These are phyloP conservation scores for Botrytis sinoallii DNA, from an alignment of 2,329 filamentous ascomycete species.

Conservation along the genomic window DNA sequence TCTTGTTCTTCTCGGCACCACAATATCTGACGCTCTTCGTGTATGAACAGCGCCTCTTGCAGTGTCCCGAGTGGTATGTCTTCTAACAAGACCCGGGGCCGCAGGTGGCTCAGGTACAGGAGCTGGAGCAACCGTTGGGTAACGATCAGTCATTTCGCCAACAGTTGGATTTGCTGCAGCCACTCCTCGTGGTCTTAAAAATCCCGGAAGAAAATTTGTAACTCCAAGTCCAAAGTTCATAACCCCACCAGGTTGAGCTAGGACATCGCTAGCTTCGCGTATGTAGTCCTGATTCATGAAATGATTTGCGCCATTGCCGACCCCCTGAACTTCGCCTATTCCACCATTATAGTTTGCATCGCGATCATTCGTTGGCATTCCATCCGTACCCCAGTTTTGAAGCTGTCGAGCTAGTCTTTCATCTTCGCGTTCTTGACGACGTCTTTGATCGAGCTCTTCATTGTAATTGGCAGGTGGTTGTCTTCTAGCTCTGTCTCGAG, in stretches of 20 bases:
- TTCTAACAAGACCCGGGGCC: conserved; percentile 27
- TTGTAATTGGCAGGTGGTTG: conserved; percentile 34
- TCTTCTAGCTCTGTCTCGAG: conserved; percentile 39
- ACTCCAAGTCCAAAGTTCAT: conserved; percentile 37
- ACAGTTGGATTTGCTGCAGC: conserved; percentile 19
- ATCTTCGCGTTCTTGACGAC: conserved; percentile 46
- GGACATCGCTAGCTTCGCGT: conserved; percentile 37
- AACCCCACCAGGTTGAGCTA: conserved; percentile 32
- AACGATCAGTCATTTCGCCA: conserved; percentile 26
- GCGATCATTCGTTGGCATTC: conserved; percentile 20
- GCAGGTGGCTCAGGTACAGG: conserved; percentile 20
- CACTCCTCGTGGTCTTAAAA: conserved; percentile 28
- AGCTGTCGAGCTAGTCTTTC: conserved; percentile 51
- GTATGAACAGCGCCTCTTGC: conserved; percentile 22
- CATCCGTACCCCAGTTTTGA: conserved; percentile 43
- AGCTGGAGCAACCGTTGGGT: conserved; percentile 21
- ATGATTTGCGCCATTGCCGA: conserved; percentile 53
- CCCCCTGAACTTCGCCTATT: conserved; percentile 43
- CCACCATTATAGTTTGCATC: conserved; percentile 42
- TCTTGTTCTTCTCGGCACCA: conserved; percentile 31
- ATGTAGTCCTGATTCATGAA: conserved; percentile 61
- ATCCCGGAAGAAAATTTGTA: conserved; percentile 37
- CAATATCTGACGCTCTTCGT: conserved; percentile 26
- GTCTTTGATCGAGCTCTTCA: conserved; percentile 40
- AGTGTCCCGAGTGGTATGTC: conserved; percentile 32